Evolutionary conservation across 2,329 filamentous ascomycete species (phyloP).

Genomic region (Aureobasidium sp.): DNA sequence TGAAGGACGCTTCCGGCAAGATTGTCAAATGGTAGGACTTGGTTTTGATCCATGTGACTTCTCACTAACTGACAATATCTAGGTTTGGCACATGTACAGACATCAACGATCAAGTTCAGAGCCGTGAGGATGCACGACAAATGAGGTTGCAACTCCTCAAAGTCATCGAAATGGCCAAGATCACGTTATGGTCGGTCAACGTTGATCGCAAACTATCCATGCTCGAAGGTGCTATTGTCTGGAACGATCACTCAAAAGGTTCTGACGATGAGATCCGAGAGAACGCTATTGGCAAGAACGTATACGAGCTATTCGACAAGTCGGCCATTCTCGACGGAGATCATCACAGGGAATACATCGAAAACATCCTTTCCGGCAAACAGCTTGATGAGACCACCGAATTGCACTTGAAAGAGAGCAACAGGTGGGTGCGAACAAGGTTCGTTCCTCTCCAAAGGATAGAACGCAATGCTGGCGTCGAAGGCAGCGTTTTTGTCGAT

Average conservation of each 20-base stretch:
- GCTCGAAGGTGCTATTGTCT: conserved; percentile 59
- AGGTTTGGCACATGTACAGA: conserved; percentile 70
- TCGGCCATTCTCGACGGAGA: conserved; percentile 27
- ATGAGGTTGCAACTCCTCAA: conserved; percentile 64
- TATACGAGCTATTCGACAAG: conserved; percentile 55
- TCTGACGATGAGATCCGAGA: conserved; percentile 4
- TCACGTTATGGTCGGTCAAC: conserved; percentile 70
- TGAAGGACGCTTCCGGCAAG: conserved; percentile 57
- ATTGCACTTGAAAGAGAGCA: conserved; percentile 49
- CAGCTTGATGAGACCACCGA: conserved; percentile 57
- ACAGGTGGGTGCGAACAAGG: conserved; percentile 64
- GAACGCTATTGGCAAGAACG: conserved; percentile 34
- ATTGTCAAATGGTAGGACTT: conserved; percentile 60
- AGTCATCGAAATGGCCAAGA: conserved; percentile 67
- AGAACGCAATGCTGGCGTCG: conserved; percentile 46
- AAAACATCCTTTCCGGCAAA: conserved; percentile 57
- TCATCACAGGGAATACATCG: conserved; percentile 52
- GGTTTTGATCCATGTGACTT: too few relatives aligned
- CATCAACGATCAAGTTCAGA: conserved; percentile 66
- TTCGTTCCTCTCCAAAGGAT: conserved; percentile 60
- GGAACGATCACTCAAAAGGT: conserved; percentile 18
- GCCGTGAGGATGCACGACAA: conserved; percentile 58
- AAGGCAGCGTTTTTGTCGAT: conserved; percentile 50
- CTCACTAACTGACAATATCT: not conserved
- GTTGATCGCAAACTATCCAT: conserved; percentile 55